A percentile compares a stretch with the other conserved stretches of the same genome.
Conservation (phyloP, 148 eudicot genomes). For the Salicornia ramosissima region DNA sequence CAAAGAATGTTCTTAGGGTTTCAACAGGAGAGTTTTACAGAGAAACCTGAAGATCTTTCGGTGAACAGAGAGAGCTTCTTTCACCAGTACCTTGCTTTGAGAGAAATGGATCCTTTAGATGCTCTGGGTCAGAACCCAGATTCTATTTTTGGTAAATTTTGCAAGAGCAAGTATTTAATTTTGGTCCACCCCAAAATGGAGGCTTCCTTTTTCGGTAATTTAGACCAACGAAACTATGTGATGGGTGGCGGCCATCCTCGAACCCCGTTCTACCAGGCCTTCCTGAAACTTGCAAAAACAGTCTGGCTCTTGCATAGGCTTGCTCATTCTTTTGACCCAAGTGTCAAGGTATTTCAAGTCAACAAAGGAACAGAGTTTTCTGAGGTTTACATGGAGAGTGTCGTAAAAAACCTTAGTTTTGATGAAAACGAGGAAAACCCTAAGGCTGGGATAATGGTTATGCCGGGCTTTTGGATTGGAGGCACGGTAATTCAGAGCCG, state of each 20-base stretch:
- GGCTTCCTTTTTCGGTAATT: conserved; percentile 82
- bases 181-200: conserved; percentile 92
- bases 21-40: conserved; percentile 65
- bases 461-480: conserved; percentile 93
- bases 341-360: conserved; percentile 80
- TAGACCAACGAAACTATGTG: conserved; percentile 82
- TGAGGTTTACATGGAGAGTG: conserved; percentile 86
- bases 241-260: conserved; percentile 96
- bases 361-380: conserved; percentile 70
- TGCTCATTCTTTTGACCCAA: conserved; percentile 81
- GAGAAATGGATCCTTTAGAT: conserved; percentile 87
- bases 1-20: conserved; percentile 79
- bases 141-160: conserved; percentile 78
- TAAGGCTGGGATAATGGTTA: conserved; percentile 79
- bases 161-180: conserved; percentile 66
- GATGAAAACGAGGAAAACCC: conserved; percentile 63
- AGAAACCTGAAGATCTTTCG: conserved; percentile 42
- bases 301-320: conserved; percentile 86
- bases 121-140: conserved; percentile 81
- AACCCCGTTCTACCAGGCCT: conserved; percentile 90
- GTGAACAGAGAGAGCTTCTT: conserved; percentile 57
- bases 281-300: conserved; percentile 79
- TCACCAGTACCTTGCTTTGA: conserved; percentile 72
- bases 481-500: conserved; percentile 72
- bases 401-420: conserved; percentile 46